phyloP scores from a whole-genome alignment of 208 protist genomes.

The Vickermania ingenoplastis region DNA sequence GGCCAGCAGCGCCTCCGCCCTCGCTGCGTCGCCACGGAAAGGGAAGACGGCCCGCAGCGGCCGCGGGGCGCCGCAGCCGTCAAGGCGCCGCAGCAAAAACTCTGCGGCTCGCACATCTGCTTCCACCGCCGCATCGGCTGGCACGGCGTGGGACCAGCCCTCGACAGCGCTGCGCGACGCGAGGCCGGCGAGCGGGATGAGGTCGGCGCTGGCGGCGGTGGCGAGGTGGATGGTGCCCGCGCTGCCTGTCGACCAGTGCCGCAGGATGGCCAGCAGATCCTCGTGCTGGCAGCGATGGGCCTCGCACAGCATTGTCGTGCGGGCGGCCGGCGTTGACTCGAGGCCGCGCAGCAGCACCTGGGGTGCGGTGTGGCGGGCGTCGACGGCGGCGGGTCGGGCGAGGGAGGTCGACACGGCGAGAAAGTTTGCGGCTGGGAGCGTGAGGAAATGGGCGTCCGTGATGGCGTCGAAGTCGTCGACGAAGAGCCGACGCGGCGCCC shows the following conservation, averaged over 20 bases:
- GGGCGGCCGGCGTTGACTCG: constrained; percentile 38
- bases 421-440: constrained; percentile 43
- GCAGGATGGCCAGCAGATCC: constrained; percentile 37
- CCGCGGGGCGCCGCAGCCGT: not conserved
- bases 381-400: constrained; percentile 28
- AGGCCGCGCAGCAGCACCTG: constrained; percentile 31
- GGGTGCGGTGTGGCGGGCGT: constrained; percentile 24
- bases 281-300: constrained; percentile 37
- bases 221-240: not conserved
- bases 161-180: constrained; percentile 52
- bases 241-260: constrained; percentile 11
- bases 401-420: constrained; percentile 44
- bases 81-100: constrained; percentile 19
- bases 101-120: constrained; percentile 46
- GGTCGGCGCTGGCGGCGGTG: constrained; percentile 4
- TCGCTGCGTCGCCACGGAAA: too few species aligned
- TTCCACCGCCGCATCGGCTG: constrained; percentile 16
- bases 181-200: constrained; percentile 31
- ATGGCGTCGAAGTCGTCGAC: constrained; percentile 72
- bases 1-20: not conserved
- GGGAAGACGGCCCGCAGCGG: not conserved
- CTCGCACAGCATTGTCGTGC: constrained; percentile 39
- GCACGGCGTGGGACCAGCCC: constrained; percentile 69
- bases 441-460: constrained; percentile 42
- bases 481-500: constrained; percentile 45